Evolutionary conservation across 2,329 filamentous ascomycete genomes (phyloP), one percentile per base, ranked within the genome.

Genomic region (Pleoardoris graminearum): DNA sequence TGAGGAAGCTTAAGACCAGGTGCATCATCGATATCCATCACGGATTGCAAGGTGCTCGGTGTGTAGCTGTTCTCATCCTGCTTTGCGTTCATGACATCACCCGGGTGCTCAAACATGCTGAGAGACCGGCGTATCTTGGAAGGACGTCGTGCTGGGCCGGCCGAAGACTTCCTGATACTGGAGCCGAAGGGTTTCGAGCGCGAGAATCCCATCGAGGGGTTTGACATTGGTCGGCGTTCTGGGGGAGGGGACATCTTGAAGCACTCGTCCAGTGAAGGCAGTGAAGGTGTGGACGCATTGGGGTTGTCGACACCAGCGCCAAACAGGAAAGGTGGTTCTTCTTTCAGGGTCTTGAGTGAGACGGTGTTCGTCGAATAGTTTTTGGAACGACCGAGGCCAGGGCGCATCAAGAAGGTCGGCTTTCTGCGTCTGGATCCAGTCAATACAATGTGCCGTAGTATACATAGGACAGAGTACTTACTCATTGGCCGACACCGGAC

Each of bases 21-120:
- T 16, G 84, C 76, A 68, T 91, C 89, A 70, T 96, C 91, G 48
- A 94, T 80, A 69, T 96, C 91, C 83, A 89, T 90, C 51, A 93
- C 88, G 36, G 89, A 87, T 63, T 90, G 83, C 56, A 93, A 77
- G 53, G 78, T 77, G 63, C 79, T 81, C 54, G 82, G 79, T 52
- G 81, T 77, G 72, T 77, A 77, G 48, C 83, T 82, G 39, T 85
- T 83, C 59, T 87, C 79, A 72, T 91, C 91, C 50, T 86, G 80
- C 48, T 70, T 70, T 37, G 67, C 59, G 75, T 90, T 91, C 78
- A 96, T 89, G 50, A 97, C 81, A 69, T 97, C 94, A 60, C 85
- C 89, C 3, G 92, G 89, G 71, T 89, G 86, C 77, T 97, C 93
- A 75, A 96, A 99, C 94, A 99, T 99, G 82, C 94, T 97, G 68